phyloP scores from a whole-genome alignment of 2,329 filamentous ascomycete species.

The Raffaelea arxii region DNA sequence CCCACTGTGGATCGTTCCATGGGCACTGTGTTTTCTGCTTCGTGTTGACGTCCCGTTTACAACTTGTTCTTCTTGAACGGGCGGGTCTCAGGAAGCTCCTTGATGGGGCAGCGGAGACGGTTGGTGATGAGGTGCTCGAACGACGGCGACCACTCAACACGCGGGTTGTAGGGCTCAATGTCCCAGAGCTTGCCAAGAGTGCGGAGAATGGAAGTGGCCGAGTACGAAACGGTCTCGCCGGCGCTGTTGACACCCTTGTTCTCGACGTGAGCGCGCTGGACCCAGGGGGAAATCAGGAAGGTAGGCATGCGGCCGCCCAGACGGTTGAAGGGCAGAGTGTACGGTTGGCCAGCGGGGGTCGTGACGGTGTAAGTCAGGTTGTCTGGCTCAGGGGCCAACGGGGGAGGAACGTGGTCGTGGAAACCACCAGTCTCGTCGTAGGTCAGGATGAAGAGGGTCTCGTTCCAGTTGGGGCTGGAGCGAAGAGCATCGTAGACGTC shows the following conservation, averaged over 20 bases:
- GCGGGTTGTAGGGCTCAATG: conserved; percentile 25
- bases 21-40: no score
- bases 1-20: no score
- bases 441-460: conserved; percentile 35
- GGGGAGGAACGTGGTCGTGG: conserved; percentile 34
- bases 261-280: conserved; percentile 29
- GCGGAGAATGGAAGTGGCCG: conserved; percentile 32
- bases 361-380: conserved; percentile 24
- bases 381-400: conserved; percentile 28
- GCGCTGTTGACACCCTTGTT: conserved; percentile 22
- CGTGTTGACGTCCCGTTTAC: background rate
- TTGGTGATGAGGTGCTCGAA: conserved; percentile 20
- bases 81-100: conserved; percentile 6
- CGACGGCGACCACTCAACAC: conserved; percentile 26
- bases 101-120: conserved; percentile 3
- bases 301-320: conserved; percentile 33
- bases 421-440: conserved; percentile 39
- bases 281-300: conserved; percentile 32
- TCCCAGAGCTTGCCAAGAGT: conserved; percentile 32
- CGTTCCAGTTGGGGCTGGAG: conserved; percentile 32
- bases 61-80: conserved; percentile 3
- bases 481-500: conserved; percentile 34
- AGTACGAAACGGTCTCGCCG: conserved; percentile 26
- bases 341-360: conserved; percentile 23
- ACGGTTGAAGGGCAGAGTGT: conserved; percentile 29